Percentiles rank a stretch among this genome's conserved stretches.
phyloP scores from a whole-genome alignment of 2,329 filamentous ascomycete genomes.

The Daldinia sp. region DNA sequence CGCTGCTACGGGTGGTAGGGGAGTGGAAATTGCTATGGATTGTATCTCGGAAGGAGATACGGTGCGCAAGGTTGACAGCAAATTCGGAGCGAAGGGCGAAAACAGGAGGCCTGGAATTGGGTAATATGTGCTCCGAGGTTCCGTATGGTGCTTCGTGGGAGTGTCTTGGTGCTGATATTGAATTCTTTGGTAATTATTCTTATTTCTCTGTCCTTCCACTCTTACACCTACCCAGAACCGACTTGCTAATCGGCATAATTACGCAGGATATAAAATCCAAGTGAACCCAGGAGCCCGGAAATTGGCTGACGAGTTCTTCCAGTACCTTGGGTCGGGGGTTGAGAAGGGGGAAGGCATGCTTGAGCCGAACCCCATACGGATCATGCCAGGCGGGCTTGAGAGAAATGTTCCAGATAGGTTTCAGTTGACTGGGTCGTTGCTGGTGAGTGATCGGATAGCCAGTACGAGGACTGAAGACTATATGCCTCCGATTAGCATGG shows the following conservation, averaged over 20 bases:
- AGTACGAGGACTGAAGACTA: slow-evolving; percentile 8
- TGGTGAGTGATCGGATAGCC: not conserved
- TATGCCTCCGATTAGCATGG: slow-evolving; percentile 19
- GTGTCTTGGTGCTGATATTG: slow-evolving; percentile 3
- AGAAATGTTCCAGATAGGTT: slow-evolving; percentile 16
- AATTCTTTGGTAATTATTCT: not conserved
- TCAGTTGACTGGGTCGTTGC: slow-evolving; percentile 6
- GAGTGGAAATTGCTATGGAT: slow-evolving; percentile 6
- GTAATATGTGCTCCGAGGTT: not conserved
- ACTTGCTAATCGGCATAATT: not conserved
- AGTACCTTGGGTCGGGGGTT: not conserved
- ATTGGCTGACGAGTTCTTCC: slow-evolving; percentile 5
- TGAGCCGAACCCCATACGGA: slow-evolving; percentile 13
- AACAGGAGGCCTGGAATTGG: not conserved
- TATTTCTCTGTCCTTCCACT: not conserved
- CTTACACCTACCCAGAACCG: not conserved
- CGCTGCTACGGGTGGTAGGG: not conserved
- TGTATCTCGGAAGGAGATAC: slow-evolving; percentile 5
- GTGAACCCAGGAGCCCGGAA: not conserved
- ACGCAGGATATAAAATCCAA: not conserved
- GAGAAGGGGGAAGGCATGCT: not conserved
- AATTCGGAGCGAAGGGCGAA: not conserved
- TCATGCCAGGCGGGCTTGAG: slow-evolving; percentile 17
- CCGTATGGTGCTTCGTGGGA: slow-evolving; percentile 7
- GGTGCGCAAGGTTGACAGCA: not conserved